phyloP scores from a whole-genome alignment of 805 yeast species.

The Ogataea glucozyma region DNA sequence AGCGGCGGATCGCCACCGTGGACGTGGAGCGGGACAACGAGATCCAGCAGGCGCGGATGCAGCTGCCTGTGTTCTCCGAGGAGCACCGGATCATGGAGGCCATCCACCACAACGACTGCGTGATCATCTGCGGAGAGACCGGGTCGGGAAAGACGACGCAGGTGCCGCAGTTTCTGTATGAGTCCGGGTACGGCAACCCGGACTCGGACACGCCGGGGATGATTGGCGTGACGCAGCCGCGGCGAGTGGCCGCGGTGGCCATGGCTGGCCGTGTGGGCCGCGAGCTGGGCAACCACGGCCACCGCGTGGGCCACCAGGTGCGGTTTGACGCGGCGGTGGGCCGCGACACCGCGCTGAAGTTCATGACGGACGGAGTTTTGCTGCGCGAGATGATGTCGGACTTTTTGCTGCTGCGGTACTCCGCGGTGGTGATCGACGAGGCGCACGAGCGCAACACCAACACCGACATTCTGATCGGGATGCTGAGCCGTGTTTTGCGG shows the following conservation, averaged over 20 bases:
- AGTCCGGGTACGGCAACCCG: slow-evolving; percentile 79
- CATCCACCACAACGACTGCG: slow-evolving; percentile 84
- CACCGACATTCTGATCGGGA: slow-evolving; percentile 94
- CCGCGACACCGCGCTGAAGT: slow-evolving; percentile 70
- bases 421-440: slow-evolving; percentile 89
- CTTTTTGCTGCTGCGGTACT: slow-evolving; percentile 75
- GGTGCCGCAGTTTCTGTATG: slow-evolving; percentile 93
- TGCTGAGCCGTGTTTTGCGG: slow-evolving; percentile 82
- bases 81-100: slow-evolving; percentile 97
- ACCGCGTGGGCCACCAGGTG: slow-evolving; percentile 76
- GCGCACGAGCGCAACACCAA: slow-evolving; percentile 97
- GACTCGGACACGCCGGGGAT: slow-evolving; percentile 77
- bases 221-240: slow-evolving; percentile 95
- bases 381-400: slow-evolving; percentile 92
- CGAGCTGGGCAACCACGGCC: slow-evolving; percentile 73
- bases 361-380: slow-evolving; percentile 94
- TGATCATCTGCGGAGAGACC: slow-evolving; percentile 94
- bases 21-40: slow-evolving; percentile 63
- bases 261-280: slow-evolving; percentile 80
- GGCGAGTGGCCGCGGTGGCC: slow-evolving; percentile 92
- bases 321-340: slow-evolving; percentile 73
- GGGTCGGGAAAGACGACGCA: slow-evolving; percentile 99
- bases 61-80: slow-evolving; percentile 85
- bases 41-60: slow-evolving; percentile 66
- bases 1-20: slow-evolving; percentile 67